Base-by-base conservation (phyloP, 2,329 filamentous ascomycete species). In the Aureobasidium melanogenum region DNA sequence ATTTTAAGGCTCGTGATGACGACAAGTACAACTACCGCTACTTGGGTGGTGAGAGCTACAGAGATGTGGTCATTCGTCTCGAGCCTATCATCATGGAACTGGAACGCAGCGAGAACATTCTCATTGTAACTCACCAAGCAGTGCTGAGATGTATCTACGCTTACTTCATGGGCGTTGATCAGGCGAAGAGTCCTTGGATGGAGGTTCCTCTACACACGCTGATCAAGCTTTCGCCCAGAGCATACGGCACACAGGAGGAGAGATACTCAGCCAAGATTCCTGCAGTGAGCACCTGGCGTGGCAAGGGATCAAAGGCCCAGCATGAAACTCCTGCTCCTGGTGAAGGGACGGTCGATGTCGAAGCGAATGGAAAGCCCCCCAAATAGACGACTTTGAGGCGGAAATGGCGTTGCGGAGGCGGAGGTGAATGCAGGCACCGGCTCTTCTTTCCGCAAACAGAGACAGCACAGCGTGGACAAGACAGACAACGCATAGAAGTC, bases 1-100 rank as follows among this genome's bases (percentile, higher is more conserved):
- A 99, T 77, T 99, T 99, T 77, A 85, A 86, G 54, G 91, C 93
- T 36, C 90, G 94, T 64, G 94, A 99, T 74, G 91, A 96, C 67
- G 94, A 99, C 80, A 99, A 99, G 76, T 97, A 97, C 84, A 97
- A 99, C 79, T 99, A 99, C 77, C 91, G 94, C 62, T 99, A 99
- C 76, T 88, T 94, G 5, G 94, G 94, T 65, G 94, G 94, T 59
- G 94, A 99, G 77, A 95, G 89, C 64, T 89, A 99, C 74, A 89
- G 93, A 61, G 94, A 99, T 70, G 93, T 99, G 1, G 94, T 99
- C 43, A 97, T 97, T 69, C 91, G 94, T 0, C 85, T 99, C 0
- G 94, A 99, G 72, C 94, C 94, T 64, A 99, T 99, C 76, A 99
- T 99, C 77, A 99, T 99, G 94, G 94, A 99, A 74, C 81, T 99